A percentile compares a stretch with the other conserved stretches of the same genome.
Conservation (phyloP, 176 grass and related monocot genomes). For the Lolium rigidum region DNA sequence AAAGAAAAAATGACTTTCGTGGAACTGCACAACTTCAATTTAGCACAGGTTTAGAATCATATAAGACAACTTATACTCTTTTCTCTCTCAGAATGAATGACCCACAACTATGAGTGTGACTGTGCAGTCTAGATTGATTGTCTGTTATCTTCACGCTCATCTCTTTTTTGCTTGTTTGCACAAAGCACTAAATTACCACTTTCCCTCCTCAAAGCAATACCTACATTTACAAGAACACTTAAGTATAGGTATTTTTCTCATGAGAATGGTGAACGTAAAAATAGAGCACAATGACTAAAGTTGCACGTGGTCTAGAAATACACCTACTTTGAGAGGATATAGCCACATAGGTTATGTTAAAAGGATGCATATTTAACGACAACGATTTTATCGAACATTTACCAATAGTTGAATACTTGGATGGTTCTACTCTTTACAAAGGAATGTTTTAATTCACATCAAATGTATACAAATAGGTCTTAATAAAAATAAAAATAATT, state of each 20-base stretch:
- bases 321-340: background rate
- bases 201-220: background rate
- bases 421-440: background rate
- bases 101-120: background rate
- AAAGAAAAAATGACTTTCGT: background rate
- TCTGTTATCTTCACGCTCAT: background rate
- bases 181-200: background rate
- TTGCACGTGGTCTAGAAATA: background rate
- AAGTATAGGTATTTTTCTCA: background rate
- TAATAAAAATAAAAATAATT: background rate
- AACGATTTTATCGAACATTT: background rate
- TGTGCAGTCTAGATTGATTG: background rate
- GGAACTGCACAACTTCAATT: background rate
- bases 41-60: background rate
- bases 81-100: background rate
- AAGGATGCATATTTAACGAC: background rate
- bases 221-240: background rate
- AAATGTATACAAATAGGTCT: background rate
- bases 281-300: background rate
- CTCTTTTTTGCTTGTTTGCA: background rate
- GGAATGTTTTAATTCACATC: background rate
- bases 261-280: background rate
- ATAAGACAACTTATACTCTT: background rate
- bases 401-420: background rate
- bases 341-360: background rate